Conservation (phyloP, 1,284 basidiomycete species). For the Ceraceosorus guamensis region DNA sequence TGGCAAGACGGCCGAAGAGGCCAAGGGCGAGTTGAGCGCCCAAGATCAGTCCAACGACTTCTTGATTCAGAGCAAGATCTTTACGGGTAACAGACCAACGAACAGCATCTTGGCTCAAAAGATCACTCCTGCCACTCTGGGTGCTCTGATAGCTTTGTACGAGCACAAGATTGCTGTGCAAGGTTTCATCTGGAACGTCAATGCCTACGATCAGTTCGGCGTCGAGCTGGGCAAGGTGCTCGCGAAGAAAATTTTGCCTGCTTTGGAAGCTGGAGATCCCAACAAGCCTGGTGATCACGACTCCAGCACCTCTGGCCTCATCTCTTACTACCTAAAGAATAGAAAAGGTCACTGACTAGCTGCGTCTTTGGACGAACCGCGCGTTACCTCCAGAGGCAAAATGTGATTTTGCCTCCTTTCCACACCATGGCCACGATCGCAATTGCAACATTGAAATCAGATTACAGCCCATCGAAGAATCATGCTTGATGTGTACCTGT, state of each 20-base stretch:
- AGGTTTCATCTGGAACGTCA: conserved; percentile 92
- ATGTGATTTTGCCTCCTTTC: no score
- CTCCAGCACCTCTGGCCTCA: conserved; percentile 55
- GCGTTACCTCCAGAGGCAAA: no score
- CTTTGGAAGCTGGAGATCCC: conserved; percentile 65
- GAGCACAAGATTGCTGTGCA: conserved; percentile 99
- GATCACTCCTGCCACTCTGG: conserved; percentile 80
- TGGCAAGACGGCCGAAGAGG: conserved; percentile 88
- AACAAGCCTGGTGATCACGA: conserved; percentile 73
- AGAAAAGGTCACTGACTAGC: no score
- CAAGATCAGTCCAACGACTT: conserved; percentile 65
- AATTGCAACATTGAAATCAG: no score
- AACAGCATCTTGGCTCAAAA: conserved; percentile 93
- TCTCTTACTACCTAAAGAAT: conserved; percentile 35
- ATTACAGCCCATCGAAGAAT: no score
- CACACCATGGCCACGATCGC: no score
- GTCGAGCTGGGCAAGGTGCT: conserved; percentile 74
- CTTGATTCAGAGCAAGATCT: conserved; percentile 92
- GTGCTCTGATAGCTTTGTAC: conserved; percentile 81
- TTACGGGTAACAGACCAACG: conserved; percentile 93
- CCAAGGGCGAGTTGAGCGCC: conserved; percentile 68
- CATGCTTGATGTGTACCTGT: no score
- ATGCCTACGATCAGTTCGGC: conserved; percentile 70
- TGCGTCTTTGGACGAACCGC: no score
- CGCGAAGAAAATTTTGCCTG: conserved; percentile 86